phyloP scores from a whole-genome alignment of 768 basidiomycete species.

The Suillus weaverae region DNA sequence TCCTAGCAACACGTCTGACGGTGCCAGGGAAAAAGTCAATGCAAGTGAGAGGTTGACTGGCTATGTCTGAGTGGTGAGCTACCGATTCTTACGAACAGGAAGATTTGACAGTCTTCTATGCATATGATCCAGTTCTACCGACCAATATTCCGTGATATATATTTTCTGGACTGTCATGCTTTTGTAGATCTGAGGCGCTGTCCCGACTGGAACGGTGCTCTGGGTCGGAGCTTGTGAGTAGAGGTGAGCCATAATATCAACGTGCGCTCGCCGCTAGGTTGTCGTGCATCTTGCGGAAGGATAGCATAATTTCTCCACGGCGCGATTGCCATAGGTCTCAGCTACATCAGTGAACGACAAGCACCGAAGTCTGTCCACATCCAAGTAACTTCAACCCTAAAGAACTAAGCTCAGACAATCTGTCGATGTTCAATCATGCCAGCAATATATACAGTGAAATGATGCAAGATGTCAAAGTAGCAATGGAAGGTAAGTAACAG shows the following conservation, averaged over 20 bases:
- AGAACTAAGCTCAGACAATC: background rate
- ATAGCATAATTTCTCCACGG: background rate
- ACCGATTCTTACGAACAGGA: background rate
- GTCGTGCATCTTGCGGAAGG: background rate
- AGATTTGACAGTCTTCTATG: background rate
- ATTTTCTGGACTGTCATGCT: background rate
- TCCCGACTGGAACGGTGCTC: background rate
- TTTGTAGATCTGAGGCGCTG: background rate
- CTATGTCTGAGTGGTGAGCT: background rate
- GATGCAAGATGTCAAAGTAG: background rate
- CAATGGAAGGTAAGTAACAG: background rate
- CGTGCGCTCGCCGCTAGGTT: background rate
- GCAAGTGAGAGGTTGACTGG: background rate
- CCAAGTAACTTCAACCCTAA: background rate
- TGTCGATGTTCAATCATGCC: background rate
- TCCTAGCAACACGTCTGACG: background rate
- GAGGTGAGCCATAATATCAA: background rate
- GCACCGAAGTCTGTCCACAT: background rate
- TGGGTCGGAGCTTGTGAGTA: background rate
- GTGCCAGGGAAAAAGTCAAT: background rate
- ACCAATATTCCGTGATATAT: background rate
- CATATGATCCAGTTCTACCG: background rate
- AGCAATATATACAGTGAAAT: background rate
- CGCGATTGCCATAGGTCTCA: background rate
- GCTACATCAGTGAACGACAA: background rate